Evolutionary conservation across 768 basidiomycete species (phyloP), one percentile per base, ranked within the genome.

Genomic region (Goffeauzyma gilvescens): DNA sequence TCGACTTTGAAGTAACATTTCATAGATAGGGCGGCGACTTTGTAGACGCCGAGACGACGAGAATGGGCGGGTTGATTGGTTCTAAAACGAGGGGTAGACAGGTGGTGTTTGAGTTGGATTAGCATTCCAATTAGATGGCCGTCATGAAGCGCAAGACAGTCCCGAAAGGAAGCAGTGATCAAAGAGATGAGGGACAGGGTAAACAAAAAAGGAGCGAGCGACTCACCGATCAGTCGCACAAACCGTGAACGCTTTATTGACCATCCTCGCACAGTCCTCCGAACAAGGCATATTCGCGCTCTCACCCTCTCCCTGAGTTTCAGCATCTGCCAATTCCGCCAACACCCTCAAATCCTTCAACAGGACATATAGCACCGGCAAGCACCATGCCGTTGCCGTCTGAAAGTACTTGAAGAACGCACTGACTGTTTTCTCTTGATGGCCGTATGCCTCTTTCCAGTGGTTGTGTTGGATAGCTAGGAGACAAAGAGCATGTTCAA

Each of bases 1-100:
- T 83, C 82, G 38, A 95, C 89, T 53, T 78, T 76, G 71, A 96
- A 95, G 66, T 96, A 96, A 36, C 76, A 81, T 63, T 96, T 96
- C 62, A 98, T 67, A 42, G 87, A 78, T 38, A 90, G 68, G 13
- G 79, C 81, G 0, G 89, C 87, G 12, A 93, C 75, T 54, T 86
- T 83, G 66, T 96, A 96, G 2, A 87, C 86, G 78, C 85, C 86
- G 81, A 67, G 82, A 82, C 54, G 85, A 68, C 28, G 80, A 79
- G 62, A 81, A 37, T 75, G 65, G 18, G 50, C 27, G 24, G 27
- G 20, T 38, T 35, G 15, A 20, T 34, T 36, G 49, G 17, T n/a
- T 9, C 13, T 8, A 10, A 2, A 27, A 12, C 18, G 14, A 6
- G 8, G 37, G 26, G 20, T 34, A 15, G 27, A 12, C 20, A n/a